Conservation (phyloP, 164 flowering plant species). For the Dillenia suffruticosa region DNA sequence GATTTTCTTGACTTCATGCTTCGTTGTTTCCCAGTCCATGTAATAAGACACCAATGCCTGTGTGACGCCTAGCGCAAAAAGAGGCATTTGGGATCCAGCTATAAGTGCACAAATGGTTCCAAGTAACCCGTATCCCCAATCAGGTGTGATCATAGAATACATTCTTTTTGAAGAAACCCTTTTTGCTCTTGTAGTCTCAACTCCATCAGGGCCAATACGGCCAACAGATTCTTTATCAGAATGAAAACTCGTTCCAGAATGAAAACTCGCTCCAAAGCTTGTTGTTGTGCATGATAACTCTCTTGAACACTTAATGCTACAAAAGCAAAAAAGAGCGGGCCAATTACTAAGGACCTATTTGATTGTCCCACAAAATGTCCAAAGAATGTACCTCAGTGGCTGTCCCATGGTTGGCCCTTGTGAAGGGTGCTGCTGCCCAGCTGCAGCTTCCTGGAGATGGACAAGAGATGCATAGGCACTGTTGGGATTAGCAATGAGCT, state of each 20-base stretch:
- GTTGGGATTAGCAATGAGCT: constrained; percentile 61
- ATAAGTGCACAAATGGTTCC: constrained; percentile 65
- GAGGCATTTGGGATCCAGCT: constrained; percentile 93
- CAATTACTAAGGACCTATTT: not conserved
- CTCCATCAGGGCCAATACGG: constrained; percentile 38
- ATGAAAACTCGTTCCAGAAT: constrained; percentile 79
- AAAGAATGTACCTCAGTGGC: constrained; percentile 43
- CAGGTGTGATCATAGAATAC: constrained; percentile 78
- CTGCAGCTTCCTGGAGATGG: constrained; percentile 66
- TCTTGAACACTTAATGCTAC: constrained; percentile 57
- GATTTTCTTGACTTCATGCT: constrained; percentile 63
- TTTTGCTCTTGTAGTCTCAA: constrained; percentile 26
- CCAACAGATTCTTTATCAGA: constrained; percentile 72
- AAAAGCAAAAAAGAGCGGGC: not conserved
- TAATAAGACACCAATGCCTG: constrained; percentile 87
- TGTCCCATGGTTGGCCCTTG: constrained; percentile 37
- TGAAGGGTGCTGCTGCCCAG: constrained; percentile 39
- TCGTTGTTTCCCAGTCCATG: constrained; percentile 90
- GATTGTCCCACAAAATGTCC: not conserved
- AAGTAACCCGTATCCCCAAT: constrained; percentile 63
- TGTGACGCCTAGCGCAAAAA: constrained; percentile 90
- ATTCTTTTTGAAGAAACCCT: constrained; percentile 55
- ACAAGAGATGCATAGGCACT: constrained; percentile 79
- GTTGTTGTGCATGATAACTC: constrained; percentile 56
- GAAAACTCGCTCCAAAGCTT: constrained; percentile 78